phyloP scores from a whole-genome alignment of 345 rosid species.

The Heritiera fomes region DNA sequence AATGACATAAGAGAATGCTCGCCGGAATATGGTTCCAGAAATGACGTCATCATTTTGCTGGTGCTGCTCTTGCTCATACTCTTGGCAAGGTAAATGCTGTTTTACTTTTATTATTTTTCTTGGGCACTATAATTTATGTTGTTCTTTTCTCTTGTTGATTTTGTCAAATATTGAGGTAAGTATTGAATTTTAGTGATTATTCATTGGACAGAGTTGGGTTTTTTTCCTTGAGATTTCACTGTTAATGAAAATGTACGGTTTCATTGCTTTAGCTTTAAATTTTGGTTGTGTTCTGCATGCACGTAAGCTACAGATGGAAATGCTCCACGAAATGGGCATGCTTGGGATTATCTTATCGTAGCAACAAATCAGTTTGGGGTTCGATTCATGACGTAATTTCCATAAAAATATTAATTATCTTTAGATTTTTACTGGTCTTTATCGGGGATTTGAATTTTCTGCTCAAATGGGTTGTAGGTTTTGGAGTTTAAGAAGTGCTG shows the following conservation, averaged over 20 bases:
- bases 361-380: not conserved
- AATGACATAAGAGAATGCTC: constrained; percentile 9
- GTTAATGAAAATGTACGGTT: not conserved
- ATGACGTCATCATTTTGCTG: constrained; percentile 72
- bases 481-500: not conserved
- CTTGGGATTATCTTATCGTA: not conserved
- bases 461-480: not conserved
- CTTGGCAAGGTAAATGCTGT: constrained; percentile 64
- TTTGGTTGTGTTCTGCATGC: not conserved
- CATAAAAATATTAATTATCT: not conserved
- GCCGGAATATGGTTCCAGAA: constrained; percentile 25
- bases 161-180: not conserved
- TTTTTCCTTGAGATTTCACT: not conserved
- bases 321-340: not conserved
- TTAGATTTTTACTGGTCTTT: not conserved
- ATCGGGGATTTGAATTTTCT: not conserved
- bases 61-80: constrained; percentile 79
- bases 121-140: not conserved
- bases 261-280: not conserved
- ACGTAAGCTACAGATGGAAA: not conserved
- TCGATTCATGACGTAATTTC: not conserved
- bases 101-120: not conserved
- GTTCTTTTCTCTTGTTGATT: not conserved
- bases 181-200: not conserved
- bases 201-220: not conserved